Percentiles rank a stretch among this genome's conserved stretches.
Evolutionary conservation across 106 monocot species (phyloP).

Genomic region (Hemerocallis citrina): DNA sequence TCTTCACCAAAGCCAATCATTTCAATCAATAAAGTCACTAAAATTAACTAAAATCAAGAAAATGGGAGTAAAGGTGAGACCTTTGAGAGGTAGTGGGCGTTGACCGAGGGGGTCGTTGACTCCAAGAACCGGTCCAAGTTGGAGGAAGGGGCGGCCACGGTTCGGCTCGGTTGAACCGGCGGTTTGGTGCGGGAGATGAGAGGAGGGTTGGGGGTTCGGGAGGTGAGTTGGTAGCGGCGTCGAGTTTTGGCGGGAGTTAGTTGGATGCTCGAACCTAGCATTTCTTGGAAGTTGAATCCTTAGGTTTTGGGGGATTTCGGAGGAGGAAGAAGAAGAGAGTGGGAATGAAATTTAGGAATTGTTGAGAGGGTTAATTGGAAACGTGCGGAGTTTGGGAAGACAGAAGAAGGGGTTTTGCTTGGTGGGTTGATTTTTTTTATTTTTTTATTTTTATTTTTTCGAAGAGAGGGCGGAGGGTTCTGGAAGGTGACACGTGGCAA

Average conservation of each 20-base stretch:
- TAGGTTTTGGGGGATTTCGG: background rate
- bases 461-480: too few species aligned
- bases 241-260: slow-evolving; percentile 30
- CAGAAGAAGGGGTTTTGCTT: too few species aligned
- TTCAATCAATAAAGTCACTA: background rate
- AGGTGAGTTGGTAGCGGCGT: slow-evolving; percentile 4
- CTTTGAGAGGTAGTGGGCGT: slow-evolving; percentile 41
- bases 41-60: too few species aligned
- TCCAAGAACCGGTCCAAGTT: slow-evolving; percentile 62
- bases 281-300: background rate
- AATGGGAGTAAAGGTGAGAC: slow-evolving; percentile 7
- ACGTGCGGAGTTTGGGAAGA: too few species aligned
- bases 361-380: too few species aligned
- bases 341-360: background rate
- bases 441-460: too few species aligned
- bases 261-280: slow-evolving; percentile 38
- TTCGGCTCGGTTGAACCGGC: slow-evolving; percentile 5
- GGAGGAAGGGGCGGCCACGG: background rate
- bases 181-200: background rate
- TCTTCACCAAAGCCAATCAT: slow-evolving; percentile 12
- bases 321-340: background rate
- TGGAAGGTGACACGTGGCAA: too few species aligned
- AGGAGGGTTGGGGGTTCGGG: background rate
- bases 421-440: too few species aligned
- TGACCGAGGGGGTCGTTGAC: slow-evolving; percentile 42